phyloP scores from a whole-genome alignment of 352 stramenopile genomes.

The Achlya hypogyna region DNA sequence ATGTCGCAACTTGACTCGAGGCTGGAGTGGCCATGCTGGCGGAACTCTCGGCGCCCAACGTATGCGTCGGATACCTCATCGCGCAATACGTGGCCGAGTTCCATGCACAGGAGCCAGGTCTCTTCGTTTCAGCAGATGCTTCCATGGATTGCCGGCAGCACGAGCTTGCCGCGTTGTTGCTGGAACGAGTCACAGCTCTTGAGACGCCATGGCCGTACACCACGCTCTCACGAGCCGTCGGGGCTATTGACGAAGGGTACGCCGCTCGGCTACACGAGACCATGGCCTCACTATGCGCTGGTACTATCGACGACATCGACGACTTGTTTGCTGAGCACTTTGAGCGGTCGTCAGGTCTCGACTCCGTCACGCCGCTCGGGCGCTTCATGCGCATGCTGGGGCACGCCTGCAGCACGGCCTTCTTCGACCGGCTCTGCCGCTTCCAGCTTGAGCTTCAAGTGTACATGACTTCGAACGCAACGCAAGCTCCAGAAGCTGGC shows the following conservation, averaged over 20 bases:
- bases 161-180: background rate
- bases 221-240: background rate
- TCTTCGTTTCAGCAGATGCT: background rate
- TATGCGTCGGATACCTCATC: constrained; percentile 16
- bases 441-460: background rate
- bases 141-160: constrained; percentile 1
- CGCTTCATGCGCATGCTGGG: constrained; percentile 16
- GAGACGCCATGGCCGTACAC: background rate
- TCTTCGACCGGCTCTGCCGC: constrained; percentile 9
- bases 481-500: background rate
- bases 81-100: background rate
- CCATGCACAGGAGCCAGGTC: background rate
- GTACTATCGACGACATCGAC: background rate
- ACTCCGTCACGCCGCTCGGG: constrained; percentile 4
- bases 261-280: background rate
- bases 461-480: background rate
- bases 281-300: background rate
- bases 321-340: constrained; percentile 2
- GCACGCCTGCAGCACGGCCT: background rate
- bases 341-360: background rate
- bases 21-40: background rate
- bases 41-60: constrained; percentile 8
- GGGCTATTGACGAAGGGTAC: background rate
- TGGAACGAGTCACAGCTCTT: background rate
- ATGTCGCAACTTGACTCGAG: too few relatives aligned